Evolutionary conservation across 1,284 basidiomycete species (phyloP).

Genomic region (Coniferiporia sulphurascens): DNA sequence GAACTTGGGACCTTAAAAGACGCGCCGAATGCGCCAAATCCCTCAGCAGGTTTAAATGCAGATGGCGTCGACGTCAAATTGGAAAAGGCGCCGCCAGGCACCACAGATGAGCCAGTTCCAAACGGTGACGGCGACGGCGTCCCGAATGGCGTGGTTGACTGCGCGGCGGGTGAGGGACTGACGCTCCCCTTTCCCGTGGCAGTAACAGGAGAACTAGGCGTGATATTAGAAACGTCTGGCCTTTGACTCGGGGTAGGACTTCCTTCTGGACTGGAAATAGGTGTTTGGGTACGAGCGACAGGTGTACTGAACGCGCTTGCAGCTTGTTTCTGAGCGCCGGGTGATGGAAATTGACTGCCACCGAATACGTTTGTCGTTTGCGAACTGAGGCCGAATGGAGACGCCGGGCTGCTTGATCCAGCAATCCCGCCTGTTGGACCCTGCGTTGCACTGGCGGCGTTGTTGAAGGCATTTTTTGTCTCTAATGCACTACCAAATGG

Average conservation of each 20-base stretch:
- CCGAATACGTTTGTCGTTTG: background rate
- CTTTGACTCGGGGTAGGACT: conserved; percentile 7
- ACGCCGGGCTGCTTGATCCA: background rate
- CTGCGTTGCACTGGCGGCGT: background rate
- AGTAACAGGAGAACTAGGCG: too few relatives aligned
- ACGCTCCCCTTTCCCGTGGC: background rate
- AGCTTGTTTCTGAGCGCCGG: background rate
- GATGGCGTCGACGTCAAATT: conserved; percentile 32
- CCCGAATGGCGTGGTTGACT: conserved; percentile 8
- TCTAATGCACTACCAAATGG: background rate
- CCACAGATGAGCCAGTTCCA: background rate
- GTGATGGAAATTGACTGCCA: background rate
- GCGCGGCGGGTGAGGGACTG: background rate
- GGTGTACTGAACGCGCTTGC: conserved; percentile 6
- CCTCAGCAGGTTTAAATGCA: conserved; percentile 36
- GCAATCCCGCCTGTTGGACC: background rate
- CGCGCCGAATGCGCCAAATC: conserved; percentile 38
- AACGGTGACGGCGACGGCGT: conserved; percentile 10
- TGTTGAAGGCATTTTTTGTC: background rate
- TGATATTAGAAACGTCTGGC: background rate
- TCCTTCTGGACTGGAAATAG: conserved; percentile 16
- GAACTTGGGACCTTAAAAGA: conserved; percentile 23
- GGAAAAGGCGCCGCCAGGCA: conserved; percentile 35
- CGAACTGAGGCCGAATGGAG: background rate
- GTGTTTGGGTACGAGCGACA: conserved; percentile 6